Conservation (phyloP, 768 basidiomycete genomes). For the Fibroporia radiculosa region DNA sequence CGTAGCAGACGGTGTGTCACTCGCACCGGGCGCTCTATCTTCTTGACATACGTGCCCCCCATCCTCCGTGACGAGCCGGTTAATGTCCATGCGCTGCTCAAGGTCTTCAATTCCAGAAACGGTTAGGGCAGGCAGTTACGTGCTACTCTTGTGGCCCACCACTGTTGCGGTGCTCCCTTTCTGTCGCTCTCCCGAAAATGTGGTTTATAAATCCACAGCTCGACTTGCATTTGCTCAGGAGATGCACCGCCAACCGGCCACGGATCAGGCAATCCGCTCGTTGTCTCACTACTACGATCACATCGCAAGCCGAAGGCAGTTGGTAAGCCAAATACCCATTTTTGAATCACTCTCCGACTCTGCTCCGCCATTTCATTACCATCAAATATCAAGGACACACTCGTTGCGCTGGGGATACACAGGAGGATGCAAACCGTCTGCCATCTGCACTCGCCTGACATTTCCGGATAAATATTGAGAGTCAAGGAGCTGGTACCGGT, state of each 20-base stretch:
- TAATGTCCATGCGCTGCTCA: constrained; percentile 52
- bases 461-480: constrained; percentile 78
- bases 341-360: constrained; percentile 82
- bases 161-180: too few relatives aligned
- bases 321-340: constrained; percentile 65
- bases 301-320: constrained; percentile 5
- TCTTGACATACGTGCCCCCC: constrained; percentile 69
- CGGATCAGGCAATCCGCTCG: too few relatives aligned
- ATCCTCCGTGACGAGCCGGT: constrained; percentile 45
- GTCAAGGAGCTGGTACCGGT: constrained; percentile 91
- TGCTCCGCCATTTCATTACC: constrained; percentile 85
- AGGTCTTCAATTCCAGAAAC: constrained; percentile 71
- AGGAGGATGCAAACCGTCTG: constrained; percentile 81
- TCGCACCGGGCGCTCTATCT: constrained; percentile 66
- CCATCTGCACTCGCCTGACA: constrained; percentile 61
- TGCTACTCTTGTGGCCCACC: too few relatives aligned
- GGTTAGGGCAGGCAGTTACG: constrained; percentile 56
- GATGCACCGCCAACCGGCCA: too few relatives aligned
- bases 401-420: constrained; percentile 78
- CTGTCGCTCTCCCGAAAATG: too few relatives aligned
- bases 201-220: too few relatives aligned
- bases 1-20: constrained; percentile 89
- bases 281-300: background rate
- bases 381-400: constrained; percentile 59
- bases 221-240: too few relatives aligned